Base-by-base conservation (phyloP, 2,329 filamentous ascomycete genomes). In the Paraphoma sp. region DNA sequence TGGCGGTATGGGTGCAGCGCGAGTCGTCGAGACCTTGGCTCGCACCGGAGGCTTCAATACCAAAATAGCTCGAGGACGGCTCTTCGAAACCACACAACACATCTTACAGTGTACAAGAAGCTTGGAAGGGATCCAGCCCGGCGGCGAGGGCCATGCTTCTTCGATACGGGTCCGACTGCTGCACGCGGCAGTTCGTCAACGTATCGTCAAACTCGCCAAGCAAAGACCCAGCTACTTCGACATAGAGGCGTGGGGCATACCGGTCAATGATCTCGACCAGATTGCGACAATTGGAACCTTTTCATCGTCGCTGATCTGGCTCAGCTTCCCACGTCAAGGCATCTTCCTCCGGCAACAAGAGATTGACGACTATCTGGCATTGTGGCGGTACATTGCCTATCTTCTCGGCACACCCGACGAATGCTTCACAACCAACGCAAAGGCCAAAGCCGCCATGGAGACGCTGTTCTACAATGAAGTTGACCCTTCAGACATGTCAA, bases 381-480 rank as follows among this genome's bases (percentile, higher is more conserved):
- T 94, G 0, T 94, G 90, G 90, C 84, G 90, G 2, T 89, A 91
- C 60, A 85, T 93, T 11, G 90, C 85, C 0, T 83, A 91, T 67
- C 80, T 93, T 30, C 83, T 92, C 66, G 91, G 90, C 11, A 86
- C 86, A 6, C 90, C 90, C 0, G 85, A 84, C 1, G 82, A 77
- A 1, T 83, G 81, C 61, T 87, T 92, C 68, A 80, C 81, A 1
- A 85, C 82, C 0, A 81, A 85, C 0, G 76, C 77, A 6, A 79
- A 81, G 33, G 87, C 88, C 1, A 86, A 83, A 62, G 79, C 79
- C 2, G 83, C 87, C 68, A 88, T 92, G 85, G 89, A 93, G 64
- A 85, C 84, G 0, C 77, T 93, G 1, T 73, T 91, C 16, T 76
- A 85, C 29, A 82, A 87, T 29, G 90, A 93, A 72, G 82, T 93